A percentile compares a stretch with the other conserved stretches of the same genome.
phyloP scores from a whole-genome alignment of 164 flowering plant genomes.

The Houttuynia cordata region DNA sequence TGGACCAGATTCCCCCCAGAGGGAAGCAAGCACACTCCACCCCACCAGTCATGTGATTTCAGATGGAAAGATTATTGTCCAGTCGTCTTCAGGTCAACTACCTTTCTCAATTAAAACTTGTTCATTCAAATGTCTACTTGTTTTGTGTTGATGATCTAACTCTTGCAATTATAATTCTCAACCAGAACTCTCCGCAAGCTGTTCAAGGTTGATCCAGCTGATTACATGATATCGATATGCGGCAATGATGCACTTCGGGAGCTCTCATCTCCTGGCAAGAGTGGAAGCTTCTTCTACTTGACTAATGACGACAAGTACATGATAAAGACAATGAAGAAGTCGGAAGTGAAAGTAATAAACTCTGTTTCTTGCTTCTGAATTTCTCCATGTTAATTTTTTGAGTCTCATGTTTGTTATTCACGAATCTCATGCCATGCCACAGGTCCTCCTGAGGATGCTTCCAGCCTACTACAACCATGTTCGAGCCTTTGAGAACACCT shows the following conservation, averaged over 20 bases:
- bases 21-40: constrained; percentile 79
- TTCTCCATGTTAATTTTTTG: not conserved
- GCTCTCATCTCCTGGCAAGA: constrained; percentile 95
- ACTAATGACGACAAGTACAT: constrained; percentile 78
- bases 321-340: constrained; percentile 81
- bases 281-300: constrained; percentile 89
- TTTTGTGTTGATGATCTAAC: not conserved
- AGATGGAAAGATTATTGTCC: constrained; percentile 94
- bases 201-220: constrained; percentile 92
- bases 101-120: not conserved
- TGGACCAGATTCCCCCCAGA: constrained; percentile 82
- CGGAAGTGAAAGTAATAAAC: constrained; percentile 58
- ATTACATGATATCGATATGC: constrained; percentile 92
- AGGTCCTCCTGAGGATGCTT: constrained; percentile 86
- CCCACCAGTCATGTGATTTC: constrained; percentile 73
- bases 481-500: constrained; percentile 63
- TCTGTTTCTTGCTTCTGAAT: constrained; percentile 4
- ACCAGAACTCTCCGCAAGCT: constrained; percentile 76
- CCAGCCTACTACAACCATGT: constrained; percentile 82
- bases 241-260: constrained; percentile 93
- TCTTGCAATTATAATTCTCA: not conserved
- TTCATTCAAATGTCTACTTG: not conserved
- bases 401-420: constrained; percentile 1
- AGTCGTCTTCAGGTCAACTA: constrained; percentile 59
- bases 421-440: constrained; percentile 3